A percentile compares a stretch with the other conserved stretches of the same genome.
These are phyloP conservation scores for Globisporangium spinosum DNA, from an alignment of 352 stramenopile species.

Conservation along the genomic window DNA sequence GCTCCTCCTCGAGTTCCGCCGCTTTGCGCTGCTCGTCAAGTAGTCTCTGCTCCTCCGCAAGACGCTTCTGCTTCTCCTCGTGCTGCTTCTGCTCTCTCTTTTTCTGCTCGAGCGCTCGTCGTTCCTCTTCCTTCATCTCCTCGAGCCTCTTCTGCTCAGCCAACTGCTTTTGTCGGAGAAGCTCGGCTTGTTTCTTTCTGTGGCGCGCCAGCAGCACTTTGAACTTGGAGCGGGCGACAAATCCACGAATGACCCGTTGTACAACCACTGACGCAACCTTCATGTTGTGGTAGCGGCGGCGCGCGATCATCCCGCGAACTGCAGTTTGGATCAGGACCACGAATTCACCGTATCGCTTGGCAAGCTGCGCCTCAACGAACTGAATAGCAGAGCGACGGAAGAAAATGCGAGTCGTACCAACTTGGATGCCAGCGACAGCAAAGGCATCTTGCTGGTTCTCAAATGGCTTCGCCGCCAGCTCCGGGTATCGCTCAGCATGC, in stretches of 20 bases:
- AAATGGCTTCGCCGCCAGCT: slow-evolving; percentile 30
- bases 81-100: slow-evolving; percentile 14
- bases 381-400: slow-evolving; percentile 83
- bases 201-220: slow-evolving; percentile 47
- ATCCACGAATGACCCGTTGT: slow-evolving; percentile 66
- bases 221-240: slow-evolving; percentile 56
- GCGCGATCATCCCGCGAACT: slow-evolving; percentile 55
- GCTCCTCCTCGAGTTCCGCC: slow-evolving; percentile 44
- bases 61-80: slow-evolving; percentile 18
- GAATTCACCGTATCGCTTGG: slow-evolving; percentile 84
- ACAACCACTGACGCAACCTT: slow-evolving; percentile 37
- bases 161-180: slow-evolving; percentile 36
- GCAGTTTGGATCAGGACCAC: slow-evolving; percentile 80
- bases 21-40: slow-evolving; percentile 45
- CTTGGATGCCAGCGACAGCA: slow-evolving; percentile 64
- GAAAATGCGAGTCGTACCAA: slow-evolving; percentile 77
- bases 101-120: slow-evolving; percentile 20
- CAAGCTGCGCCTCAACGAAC: slow-evolving; percentile 81
- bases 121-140: slow-evolving; percentile 26
- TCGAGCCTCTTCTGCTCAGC: slow-evolving; percentile 27
- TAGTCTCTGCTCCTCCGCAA: slow-evolving; percentile 34
- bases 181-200: slow-evolving; percentile 36
- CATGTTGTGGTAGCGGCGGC: slow-evolving; percentile 46
- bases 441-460: slow-evolving; percentile 42
- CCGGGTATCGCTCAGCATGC: slow-evolving; percentile 64